These are phyloP conservation scores for Pontederia crassipes DNA, from an alignment of 176 grass and related monocot species.

Conservation along the genomic window DNA sequence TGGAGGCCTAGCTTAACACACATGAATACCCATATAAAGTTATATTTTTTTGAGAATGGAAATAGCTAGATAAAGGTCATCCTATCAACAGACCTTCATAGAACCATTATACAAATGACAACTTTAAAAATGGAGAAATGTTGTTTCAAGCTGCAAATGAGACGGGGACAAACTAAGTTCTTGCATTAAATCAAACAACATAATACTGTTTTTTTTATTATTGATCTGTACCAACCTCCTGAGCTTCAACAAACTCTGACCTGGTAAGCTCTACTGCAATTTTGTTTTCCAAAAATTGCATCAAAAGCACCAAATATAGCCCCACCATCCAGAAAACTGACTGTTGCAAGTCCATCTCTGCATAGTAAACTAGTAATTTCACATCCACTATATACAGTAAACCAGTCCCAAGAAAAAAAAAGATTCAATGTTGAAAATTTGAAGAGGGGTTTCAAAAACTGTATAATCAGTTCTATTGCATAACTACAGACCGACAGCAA, in stretches of 20 bases:
- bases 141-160: no score
- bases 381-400: not conserved
- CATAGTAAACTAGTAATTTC: slow-evolving; percentile 11
- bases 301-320: slow-evolving; percentile 79
- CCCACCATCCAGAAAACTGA: slow-evolving; percentile 73
- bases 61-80: no score
- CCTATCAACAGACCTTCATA: no score
- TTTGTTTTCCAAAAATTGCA: slow-evolving; percentile 92
- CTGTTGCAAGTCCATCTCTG: slow-evolving; percentile 84
- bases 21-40: no score
- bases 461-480: no score
- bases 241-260: slow-evolving; percentile 92
- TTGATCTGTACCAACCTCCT: slow-evolving; percentile 45
- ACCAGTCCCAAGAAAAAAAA: not conserved
- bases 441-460: no score
- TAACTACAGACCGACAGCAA: no score
- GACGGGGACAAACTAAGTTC: not conserved
- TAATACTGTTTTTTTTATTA: not conserved
- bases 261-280: slow-evolving; percentile 81
- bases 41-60: no score
- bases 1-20: no score
- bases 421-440: no score
- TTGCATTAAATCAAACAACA: not conserved
- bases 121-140: slow-evolving; percentile 1
- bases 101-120: not conserved